Evolutionary conservation across 495 filamentous ascomycete species (phyloP).

Genomic region (Haplographium delicatum): DNA sequence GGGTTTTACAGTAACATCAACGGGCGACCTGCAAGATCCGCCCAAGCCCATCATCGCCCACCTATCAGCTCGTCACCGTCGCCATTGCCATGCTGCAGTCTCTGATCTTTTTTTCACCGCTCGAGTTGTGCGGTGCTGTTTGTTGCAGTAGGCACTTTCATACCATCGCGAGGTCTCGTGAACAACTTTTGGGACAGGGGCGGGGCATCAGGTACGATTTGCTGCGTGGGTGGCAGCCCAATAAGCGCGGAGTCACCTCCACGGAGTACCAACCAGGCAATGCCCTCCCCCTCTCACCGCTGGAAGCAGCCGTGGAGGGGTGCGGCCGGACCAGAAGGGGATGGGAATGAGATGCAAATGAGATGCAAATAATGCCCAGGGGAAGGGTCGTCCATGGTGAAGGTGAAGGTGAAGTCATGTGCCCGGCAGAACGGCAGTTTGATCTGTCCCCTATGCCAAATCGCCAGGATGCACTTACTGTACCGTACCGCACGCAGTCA

Average conservation of each 20-base stretch:
- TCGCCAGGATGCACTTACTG: too few species aligned
- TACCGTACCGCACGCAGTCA: too few species aligned
- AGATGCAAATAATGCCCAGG: too few species aligned
- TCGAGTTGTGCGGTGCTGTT: background rate
- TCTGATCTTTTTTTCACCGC: slow-evolving; percentile 4
- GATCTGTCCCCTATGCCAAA: too few species aligned
- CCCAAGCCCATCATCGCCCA: too few species aligned
- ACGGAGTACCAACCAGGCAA: background rate
- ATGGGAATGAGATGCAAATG: background rate
- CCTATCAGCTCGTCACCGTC: background rate
- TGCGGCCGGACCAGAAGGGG: background rate
- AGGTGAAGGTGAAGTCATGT: too few species aligned
- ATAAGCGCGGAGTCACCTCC: background rate
- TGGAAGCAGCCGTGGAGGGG: background rate
- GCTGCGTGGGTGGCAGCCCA: background rate
- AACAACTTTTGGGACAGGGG: slow-evolving; percentile 6
- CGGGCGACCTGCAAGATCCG: too few species aligned
- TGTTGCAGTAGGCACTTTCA: background rate
- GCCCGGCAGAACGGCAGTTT: too few species aligned
- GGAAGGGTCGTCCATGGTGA: too few species aligned
- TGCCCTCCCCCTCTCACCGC: background rate
- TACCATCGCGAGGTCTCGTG: too few species aligned
- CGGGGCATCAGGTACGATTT: slow-evolving; percentile 1
- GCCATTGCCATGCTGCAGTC: background rate
- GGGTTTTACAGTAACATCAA: background rate